Conservation (phyloP, 768 basidiomycete species). For the Lactarius hatsudake region DNA sequence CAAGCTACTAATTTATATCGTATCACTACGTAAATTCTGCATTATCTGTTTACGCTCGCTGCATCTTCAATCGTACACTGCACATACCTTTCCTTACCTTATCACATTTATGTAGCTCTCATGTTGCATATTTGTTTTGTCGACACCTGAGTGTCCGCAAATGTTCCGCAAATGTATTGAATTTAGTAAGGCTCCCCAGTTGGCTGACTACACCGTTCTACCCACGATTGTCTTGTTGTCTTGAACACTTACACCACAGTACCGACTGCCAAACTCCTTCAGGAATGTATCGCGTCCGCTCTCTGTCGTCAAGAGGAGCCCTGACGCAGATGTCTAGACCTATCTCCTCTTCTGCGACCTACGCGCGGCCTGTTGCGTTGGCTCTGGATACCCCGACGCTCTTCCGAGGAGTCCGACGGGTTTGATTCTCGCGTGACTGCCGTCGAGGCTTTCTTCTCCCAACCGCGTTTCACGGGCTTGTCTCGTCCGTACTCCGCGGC, state of each 20-base stretch:
- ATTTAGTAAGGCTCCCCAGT: background rate
- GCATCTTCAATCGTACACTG: conserved; percentile 18
- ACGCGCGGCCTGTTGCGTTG: conserved; percentile 32
- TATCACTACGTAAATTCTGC: conserved; percentile 25
- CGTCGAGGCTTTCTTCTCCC: conserved; percentile 69
- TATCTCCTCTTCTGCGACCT: conserved; percentile 12
- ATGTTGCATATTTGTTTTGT: conserved; percentile 24
- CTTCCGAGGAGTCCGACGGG: conserved; percentile 52
- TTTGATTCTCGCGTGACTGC: conserved; percentile 62
- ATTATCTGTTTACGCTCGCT: conserved; percentile 24
- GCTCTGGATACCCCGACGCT: conserved; percentile 56
- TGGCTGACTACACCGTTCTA: background rate
- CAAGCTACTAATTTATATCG: conserved; percentile 22
- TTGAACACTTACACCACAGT: background rate
- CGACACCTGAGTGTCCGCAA: conserved; percentile 12
- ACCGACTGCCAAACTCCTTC: background rate
- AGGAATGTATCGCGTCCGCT: conserved; percentile 24
- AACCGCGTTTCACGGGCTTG: conserved; percentile 68
- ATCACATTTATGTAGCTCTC: conserved; percentile 27
- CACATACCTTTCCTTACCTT: conserved; percentile 21
- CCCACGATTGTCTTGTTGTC: background rate
- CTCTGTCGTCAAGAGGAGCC: conserved; percentile 9
- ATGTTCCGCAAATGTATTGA: conserved; percentile 22
- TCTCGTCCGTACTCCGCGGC: conserved; percentile 79
- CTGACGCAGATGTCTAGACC: conserved; percentile 17